Base-by-base conservation (phyloP, 2,329 filamentous ascomycete genomes). In the Cladosporium sp. region DNA sequence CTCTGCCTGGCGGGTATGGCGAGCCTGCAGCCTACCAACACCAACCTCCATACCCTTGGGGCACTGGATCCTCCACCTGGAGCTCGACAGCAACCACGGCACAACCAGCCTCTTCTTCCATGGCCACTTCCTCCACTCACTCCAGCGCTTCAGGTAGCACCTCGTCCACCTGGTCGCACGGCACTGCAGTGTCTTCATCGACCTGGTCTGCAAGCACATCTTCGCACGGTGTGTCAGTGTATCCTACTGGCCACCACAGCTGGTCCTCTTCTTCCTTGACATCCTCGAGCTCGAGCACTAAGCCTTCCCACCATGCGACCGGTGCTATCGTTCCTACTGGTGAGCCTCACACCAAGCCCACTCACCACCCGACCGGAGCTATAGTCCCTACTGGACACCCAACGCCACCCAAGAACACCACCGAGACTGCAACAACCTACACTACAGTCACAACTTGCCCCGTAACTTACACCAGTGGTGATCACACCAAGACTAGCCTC, bases 391-490 rank as follows among this genome's bases (percentile, higher is more conserved):
- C 47, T 28, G 56, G 30, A 8, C 42, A 59, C 20, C 56, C 56
- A 15, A 22, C 39, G n/a, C 55, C 45, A 17, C 55, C 55, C 5
- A 58, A 50, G 45, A 47, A 51, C 49, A 39, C 43, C 47, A 59
- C 47, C 2, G 38, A 59, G 49, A 59, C 56, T 14, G 56, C 47
- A 14, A 59, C 56, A 17, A 59, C 56, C 12, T 59, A 59, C 56
- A 58, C 55, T 20, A 52, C 55, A 1, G 28, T 59, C 17, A 59
- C 56, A 2, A 59, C 56, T 12, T 59, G 56, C 56, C 56, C 56
- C 8, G 49, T 59, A 25, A 59, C 56, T 14, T 47, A 52, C 39
- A 59, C 56, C 12, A 52, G 20, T 22, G 56, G 50, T n/a, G 45
- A 38, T 11, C 28, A 51, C 19, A 59, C 56, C 19, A 51, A 42